Conservation (phyloP, 306 rosid genomes). For the Calophaca sinica region DNA sequence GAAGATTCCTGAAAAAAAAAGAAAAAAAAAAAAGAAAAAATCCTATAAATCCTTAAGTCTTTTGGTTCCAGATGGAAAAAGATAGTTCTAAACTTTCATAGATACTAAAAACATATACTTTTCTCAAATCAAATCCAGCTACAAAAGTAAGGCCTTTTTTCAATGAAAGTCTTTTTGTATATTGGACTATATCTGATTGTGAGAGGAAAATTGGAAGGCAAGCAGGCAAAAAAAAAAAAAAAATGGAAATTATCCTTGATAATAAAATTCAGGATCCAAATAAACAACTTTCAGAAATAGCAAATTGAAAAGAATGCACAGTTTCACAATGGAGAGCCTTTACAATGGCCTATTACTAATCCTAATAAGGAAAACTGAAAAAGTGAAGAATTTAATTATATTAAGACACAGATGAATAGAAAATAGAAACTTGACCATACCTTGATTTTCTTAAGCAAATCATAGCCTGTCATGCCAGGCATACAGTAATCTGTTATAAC, state of each 20-base stretch:
- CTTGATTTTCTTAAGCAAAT: conserved; percentile 87
- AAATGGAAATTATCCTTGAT: too few relatives aligned
- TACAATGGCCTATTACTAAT: conserved; percentile 17
- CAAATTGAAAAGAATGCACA: conserved; percentile 40
- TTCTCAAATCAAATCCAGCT: conserved; percentile 24
- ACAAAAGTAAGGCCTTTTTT: conserved; percentile 14
- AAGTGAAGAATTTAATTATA: conserved; percentile 44
- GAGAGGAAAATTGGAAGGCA: conserved; percentile 37
- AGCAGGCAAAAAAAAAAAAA: too few relatives aligned
- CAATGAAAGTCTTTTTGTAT: conserved; percentile 34
- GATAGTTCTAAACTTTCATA: conserved; percentile 31
- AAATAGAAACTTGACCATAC: conserved; percentile 55
- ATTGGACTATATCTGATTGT: conserved; percentile 44
- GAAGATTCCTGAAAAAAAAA: conserved; percentile 78
- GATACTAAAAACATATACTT: conserved; percentile 11
- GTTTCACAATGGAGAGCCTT: conserved; percentile 41
- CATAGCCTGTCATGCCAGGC: conserved; percentile 99
- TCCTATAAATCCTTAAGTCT: conserved; percentile 45
- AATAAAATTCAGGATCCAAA: conserved; percentile 36
- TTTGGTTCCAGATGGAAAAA: too few relatives aligned
- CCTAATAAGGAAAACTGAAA: conserved; percentile 42
- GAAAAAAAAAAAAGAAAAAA: conserved; percentile 1
- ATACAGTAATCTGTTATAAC: conserved; percentile 93
- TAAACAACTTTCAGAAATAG: conserved; percentile 37
- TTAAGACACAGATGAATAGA: conserved; percentile 40